Evolutionary conservation across 192 early-diverging fungal genomes (phyloP), one percentile per base, ranked within the genome.

Genomic region (Backusella parvicylindrica): DNA sequence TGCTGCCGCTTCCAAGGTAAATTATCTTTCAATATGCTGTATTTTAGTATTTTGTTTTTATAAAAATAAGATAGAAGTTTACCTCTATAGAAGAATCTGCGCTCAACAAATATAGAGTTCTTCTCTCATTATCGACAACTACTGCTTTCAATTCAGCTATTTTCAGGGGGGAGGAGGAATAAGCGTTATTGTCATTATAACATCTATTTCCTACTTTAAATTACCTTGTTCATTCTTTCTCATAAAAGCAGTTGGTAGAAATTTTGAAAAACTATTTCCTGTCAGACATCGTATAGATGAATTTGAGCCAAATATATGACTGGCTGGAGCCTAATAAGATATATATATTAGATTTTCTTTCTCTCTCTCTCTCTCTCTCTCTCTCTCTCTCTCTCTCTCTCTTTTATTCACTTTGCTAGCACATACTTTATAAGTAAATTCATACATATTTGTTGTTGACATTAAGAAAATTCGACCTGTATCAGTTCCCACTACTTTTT

Each of bases 391-490:
- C n/a, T 1, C 3, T 16, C 18, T 21, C 6, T 21, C 8, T 32
- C 6, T 38, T 13, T 30, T 35, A 1, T 49, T 28, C n/a, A n/a
- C n/a, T n/a, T n/a, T n/a, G n/a, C n/a, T 30, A 50, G 1, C 40
- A 50, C 81, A 68, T 77, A 82, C 81, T 80, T 92, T 89, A 75
- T 99, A 97, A 35, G 84, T 81, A 53, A 99, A 84, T 85, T 99
- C 97, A 83, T 93, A 96, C 7, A 99, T 72, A 67, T 91, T 85
- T 35, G 95, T 93, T 89, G 71, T 87, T 90, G 56, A 94, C 95
- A 35, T 81, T 92, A 97, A 92, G 65, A 98, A 95, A 33, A 99
- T 91, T 2, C 97, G 83, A 21, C 96, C 97, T 47, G 92, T 84
- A 18, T 71, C 79, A 0, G 96, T 92, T 12, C 95, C 94, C 7